phyloP scores from a whole-genome alignment of 2,329 filamentous ascomycete genomes.

The Penicillium brasilianum region DNA sequence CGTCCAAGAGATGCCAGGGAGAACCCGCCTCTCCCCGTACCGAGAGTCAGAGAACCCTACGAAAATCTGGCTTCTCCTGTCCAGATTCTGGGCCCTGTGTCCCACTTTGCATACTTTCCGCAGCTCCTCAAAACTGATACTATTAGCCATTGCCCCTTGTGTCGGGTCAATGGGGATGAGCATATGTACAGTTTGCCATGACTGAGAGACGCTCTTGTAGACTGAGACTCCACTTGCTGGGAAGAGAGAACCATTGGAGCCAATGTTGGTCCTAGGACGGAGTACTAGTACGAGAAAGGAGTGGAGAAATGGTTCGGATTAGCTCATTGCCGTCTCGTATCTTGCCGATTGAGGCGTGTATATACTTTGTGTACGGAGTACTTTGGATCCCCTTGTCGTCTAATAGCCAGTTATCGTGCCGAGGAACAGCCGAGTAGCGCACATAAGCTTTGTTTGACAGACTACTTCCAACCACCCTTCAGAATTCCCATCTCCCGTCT shows the following conservation, averaged over 20 bases:
- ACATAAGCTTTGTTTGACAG: neutral
- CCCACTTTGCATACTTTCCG: neutral
- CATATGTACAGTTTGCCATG: neutral
- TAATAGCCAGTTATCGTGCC: neutral
- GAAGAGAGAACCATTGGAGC: slow-evolving; percentile 1
- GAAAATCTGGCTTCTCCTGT: neutral
- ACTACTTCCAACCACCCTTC: neutral
- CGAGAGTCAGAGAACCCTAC: neutral
- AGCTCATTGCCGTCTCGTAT: slow-evolving; percentile 12
- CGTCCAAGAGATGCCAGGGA: neutral
- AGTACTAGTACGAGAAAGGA: neutral
- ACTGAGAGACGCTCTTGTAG: neutral
- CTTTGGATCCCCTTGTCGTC: neutral
- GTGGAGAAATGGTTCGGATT: slow-evolving; percentile 5
- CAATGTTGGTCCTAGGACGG: neutral
- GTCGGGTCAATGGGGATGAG: neutral
- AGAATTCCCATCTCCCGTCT: neutral
- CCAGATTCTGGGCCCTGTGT: neutral
- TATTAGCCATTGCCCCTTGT: neutral
- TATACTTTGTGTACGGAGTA: neutral
- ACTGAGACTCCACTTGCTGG: neutral
- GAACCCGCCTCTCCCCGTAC: neutral
- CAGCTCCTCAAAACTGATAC: neutral
- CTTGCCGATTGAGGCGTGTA: neutral
- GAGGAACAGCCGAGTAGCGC: neutral